A percentile compares a stretch with the other conserved stretches of the same genome.
Evolutionary conservation across 2,329 filamentous ascomycete species (phyloP).

Genomic region (Colletotrichum somersetense): DNA sequence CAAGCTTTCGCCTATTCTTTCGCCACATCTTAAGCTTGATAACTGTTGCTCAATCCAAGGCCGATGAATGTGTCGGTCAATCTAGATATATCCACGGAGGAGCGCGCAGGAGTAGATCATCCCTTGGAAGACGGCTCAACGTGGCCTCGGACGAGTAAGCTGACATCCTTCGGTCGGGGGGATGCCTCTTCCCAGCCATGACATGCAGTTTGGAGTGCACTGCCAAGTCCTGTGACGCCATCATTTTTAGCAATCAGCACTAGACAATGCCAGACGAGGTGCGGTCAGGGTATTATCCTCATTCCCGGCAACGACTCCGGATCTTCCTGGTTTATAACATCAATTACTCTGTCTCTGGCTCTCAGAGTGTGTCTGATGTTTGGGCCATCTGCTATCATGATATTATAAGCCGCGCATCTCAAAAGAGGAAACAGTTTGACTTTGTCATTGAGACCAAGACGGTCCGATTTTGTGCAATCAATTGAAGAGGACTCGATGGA

Average conservation of each 20-base stretch:
- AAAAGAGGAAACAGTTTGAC: neutral
- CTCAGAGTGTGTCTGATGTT: neutral
- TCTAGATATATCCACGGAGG: neutral
- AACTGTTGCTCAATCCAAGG: neutral
- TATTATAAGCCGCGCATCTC: neutral
- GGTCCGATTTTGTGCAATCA: neutral
- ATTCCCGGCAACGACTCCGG: neutral
- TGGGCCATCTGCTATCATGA: neutral
- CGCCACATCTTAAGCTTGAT: neutral
- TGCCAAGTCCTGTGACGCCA: constrained; percentile 25
- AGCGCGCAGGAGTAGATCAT: neutral
- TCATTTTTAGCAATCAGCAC: constrained; percentile 12
- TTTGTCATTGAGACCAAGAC: no score
- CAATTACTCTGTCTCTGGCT: neutral
- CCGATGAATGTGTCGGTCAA: neutral
- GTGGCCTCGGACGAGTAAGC: constrained; percentile 17
- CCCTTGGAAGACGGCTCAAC: neutral
- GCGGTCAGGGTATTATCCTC: neutral
- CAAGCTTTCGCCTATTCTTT: neutral
- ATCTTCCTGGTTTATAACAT: neutral
- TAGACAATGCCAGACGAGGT: neutral
- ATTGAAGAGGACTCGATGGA: neutral
- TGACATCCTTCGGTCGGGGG: constrained; percentile 6
- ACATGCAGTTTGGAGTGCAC: neutral
- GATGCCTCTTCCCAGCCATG: no score